phyloP scores from a whole-genome alignment of 2,329 filamentous ascomycete genomes.

The Fusarium circinatum region DNA sequence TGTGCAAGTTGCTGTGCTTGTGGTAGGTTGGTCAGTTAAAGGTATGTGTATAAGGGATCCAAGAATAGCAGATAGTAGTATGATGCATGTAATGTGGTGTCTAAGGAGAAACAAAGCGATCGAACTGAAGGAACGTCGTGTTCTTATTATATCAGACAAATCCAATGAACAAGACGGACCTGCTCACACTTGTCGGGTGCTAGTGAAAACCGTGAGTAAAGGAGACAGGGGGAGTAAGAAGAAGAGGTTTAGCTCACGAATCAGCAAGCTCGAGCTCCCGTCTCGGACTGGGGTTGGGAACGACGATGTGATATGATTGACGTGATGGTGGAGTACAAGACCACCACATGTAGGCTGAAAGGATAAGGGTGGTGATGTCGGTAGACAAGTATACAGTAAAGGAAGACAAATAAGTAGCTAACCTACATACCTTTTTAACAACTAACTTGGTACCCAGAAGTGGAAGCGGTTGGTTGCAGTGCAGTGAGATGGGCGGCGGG shows the following conservation, averaged over 20 bases:
- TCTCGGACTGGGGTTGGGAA: slow-evolving; percentile 35
- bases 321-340: slow-evolving; percentile 38
- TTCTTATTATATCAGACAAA: slow-evolving; percentile 13
- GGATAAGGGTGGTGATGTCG: neutral
- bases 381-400: neutral
- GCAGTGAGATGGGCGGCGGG: neutral
- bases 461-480: slow-evolving; percentile 9
- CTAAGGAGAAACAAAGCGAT: neutral
- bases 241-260: slow-evolving; percentile 30
- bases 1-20: slow-evolving; percentile 6
- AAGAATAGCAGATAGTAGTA: neutral
- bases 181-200: slow-evolving; percentile 28
- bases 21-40: slow-evolving; percentile 8
- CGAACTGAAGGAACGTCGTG: neutral
- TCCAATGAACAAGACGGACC: slow-evolving; percentile 2
- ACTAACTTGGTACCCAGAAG: neutral
- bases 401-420: neutral
- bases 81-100: neutral
- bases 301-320: slow-evolving; percentile 42
- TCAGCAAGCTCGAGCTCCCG: slow-evolving; percentile 30
- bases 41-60: neutral
- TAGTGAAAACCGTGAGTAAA: slow-evolving; percentile 34
- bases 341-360: slow-evolving; percentile 1
- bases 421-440: slow-evolving; percentile 16
- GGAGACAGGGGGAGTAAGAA: slow-evolving; percentile 23